Conservation (phyloP, 352 stramenopile species). For the Phytophthora chlamydospora region DNA sequence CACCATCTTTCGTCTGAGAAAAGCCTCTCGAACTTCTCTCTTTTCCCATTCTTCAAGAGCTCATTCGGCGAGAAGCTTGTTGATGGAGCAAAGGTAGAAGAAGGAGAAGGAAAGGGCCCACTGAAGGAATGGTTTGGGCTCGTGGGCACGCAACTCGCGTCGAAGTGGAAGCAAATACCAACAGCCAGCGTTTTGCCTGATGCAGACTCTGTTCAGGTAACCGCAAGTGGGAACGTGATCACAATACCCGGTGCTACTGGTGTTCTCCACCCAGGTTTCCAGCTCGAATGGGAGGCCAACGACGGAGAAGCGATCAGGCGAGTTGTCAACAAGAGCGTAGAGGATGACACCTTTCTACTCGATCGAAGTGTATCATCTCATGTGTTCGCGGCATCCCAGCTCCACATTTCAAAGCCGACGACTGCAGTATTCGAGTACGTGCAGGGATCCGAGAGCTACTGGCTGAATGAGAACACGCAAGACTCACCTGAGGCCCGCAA, state of each 20-base stretch:
- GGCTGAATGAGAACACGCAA: conserved; percentile 52
- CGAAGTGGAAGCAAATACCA: conserved; percentile 53
- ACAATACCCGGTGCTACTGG: conserved; percentile 34
- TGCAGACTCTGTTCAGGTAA: conserved; percentile 24
- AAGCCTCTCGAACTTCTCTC: conserved; percentile 26
- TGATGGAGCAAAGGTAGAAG: conserved; percentile 61
- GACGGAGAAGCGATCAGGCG: conserved; percentile 38
- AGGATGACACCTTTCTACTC: conserved; percentile 52
- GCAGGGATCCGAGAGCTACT: conserved; percentile 64
- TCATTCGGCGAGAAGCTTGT: conserved; percentile 77
- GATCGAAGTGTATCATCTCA: conserved; percentile 46
- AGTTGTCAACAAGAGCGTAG: conserved; percentile 57
- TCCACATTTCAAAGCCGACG: conserved; percentile 50
- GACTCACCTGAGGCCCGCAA: conserved; percentile 45
- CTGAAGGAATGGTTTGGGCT: conserved; percentile 80
- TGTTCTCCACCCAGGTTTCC: conserved; percentile 32
- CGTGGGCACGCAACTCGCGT: conserved; percentile 40
- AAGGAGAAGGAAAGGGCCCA: conserved; percentile 77
- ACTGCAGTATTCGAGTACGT: conserved; percentile 59
- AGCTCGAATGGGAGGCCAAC: conserved; percentile 41
- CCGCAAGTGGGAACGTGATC: conserved; percentile 59
- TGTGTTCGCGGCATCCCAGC: conserved; percentile 45
- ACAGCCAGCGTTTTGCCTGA: conserved; percentile 1
- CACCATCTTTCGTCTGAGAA: conserved; percentile 29
- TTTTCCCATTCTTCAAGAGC: conserved; percentile 73